Base-by-base conservation (phyloP, 1,284 basidiomycete species). In the Schizophyllum amplum region DNA sequence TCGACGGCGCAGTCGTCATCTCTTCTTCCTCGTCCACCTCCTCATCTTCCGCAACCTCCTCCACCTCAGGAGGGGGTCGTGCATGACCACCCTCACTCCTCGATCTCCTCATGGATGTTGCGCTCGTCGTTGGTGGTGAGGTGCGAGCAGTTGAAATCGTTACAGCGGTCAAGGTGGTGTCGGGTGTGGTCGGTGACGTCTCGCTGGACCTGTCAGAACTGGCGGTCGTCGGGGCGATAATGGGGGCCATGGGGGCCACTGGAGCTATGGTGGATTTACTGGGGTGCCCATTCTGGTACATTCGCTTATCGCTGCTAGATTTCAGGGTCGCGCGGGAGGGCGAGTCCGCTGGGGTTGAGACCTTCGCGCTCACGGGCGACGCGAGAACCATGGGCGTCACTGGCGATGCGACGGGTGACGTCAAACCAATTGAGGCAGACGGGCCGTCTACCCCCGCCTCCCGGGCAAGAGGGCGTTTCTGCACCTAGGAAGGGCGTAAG, bases 41-140 rank as follows among this genome's bases (percentile, higher is more conserved):
- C 26, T 62, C 58, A 55, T 55, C 60, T 24, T 33, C 51, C 57
- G 53, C 57, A 46, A 60, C 60, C 20, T 57, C 59, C 56, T 58
- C 56, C 55, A 51, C 57, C 48, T 60, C 51, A n/a, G 27, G 62
- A 56, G 0, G 59, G 60, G 23, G 62, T 50, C 2, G 57, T 20
- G 63, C 47, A 26, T 64, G 63, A 21, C 20, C 55, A 47, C 46
- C 55, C 55, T 55, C 57, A 51, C 26, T 48, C 22, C 51, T 53
- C 53, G 47, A 56, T 56, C 21, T 50, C 52, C 48, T 53, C 57
- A 47, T 51, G 49, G 24, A 54, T 54, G 33, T 42, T 13, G 33
- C 13, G 33, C 33, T 42, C 33, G 11, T 42, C 33, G 33, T 17
- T 17, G 33, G 4, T 9, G 33, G 33, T 17, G 33, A 42, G 33